Conservation (phyloP, 108 stramenopile genomes). For the Pseudonitzschia pungens region DNA sequence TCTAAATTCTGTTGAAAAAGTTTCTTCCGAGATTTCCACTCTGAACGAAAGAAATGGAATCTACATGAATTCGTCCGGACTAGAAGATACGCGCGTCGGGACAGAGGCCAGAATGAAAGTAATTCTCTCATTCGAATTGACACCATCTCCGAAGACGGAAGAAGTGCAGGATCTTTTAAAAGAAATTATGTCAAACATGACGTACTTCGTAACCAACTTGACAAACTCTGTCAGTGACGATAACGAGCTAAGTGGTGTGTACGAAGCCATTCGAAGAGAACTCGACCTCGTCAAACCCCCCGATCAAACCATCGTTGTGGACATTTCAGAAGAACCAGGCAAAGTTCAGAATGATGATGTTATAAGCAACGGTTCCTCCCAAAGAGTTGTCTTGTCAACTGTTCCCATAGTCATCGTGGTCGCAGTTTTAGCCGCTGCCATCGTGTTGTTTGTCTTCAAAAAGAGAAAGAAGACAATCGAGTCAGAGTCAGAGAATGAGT, state of each 20-base stretch:
- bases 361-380: not conserved
- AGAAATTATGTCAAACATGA: constrained; percentile 31
- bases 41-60: constrained; percentile 15
- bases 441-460: constrained; percentile 30
- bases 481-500: constrained; percentile 19
- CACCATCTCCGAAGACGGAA: constrained; percentile 41
- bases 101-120: constrained; percentile 38
- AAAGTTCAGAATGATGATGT: not conserved
- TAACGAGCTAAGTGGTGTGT: constrained; percentile 34
- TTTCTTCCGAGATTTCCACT: constrained; percentile 10
- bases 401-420: constrained; percentile 29
- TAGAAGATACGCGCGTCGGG: constrained; percentile 29
- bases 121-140: constrained; percentile 41
- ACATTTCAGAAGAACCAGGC: not conserved
- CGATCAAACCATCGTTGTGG: constrained; percentile 1
- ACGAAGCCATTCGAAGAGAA: constrained; percentile 37
- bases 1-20: constrained; percentile 27
- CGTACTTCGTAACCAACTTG: constrained; percentile 40
- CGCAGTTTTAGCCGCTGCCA: constrained; percentile 25
- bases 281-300: constrained; percentile 13
- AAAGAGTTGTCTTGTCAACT: not conserved
- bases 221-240: constrained; percentile 26
- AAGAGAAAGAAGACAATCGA: constrained; percentile 15
- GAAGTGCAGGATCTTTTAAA: constrained; percentile 18
- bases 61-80: constrained; percentile 5